Conservation (phyloP, 352 stramenopile species). For the Pythium dissotocum region DNA sequence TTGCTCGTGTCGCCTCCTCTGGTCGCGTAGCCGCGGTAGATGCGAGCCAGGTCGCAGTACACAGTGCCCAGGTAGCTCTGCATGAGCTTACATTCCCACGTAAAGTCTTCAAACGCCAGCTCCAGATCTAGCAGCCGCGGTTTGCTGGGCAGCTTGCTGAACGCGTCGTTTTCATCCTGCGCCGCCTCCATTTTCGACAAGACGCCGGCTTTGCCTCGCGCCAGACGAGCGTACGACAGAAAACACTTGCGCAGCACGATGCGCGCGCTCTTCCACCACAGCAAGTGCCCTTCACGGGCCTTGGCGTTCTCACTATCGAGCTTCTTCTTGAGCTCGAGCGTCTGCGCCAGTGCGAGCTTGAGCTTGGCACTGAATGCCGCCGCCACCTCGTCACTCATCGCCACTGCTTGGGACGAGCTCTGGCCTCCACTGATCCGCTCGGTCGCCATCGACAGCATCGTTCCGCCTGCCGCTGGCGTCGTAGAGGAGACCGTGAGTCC, state of each 20-base stretch:
- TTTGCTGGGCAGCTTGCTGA: slow-evolving; percentile 46
- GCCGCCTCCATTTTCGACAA: slow-evolving; percentile 48
- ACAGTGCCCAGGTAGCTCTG: slow-evolving; percentile 70
- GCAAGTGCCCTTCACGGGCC: slow-evolving; percentile 56
- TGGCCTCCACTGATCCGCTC: background rate
- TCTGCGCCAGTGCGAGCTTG: slow-evolving; percentile 71
- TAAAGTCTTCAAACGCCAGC: slow-evolving; percentile 63
- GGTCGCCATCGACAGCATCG: slow-evolving; percentile 7
- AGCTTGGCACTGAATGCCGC: slow-evolving; percentile 50
- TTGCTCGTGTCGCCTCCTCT: slow-evolving; percentile 35
- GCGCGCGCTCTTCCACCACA: slow-evolving; percentile 70
- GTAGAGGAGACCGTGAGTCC: background rate
- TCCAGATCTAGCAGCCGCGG: slow-evolving; percentile 52
- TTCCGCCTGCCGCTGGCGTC: background rate
- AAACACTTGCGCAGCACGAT: slow-evolving; percentile 84
- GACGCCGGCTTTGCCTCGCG: slow-evolving; percentile 62
- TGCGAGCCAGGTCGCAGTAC: slow-evolving; percentile 71
- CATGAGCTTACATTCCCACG: slow-evolving; percentile 71
- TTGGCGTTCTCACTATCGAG: slow-evolving; percentile 61
- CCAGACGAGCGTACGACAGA: slow-evolving; percentile 62
- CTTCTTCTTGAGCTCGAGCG: slow-evolving; percentile 69
- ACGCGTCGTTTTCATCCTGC: slow-evolving; percentile 62
- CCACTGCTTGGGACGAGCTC: background rate
- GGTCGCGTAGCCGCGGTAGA: slow-evolving; percentile 69
- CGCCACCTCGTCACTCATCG: slow-evolving; percentile 20